Base-by-base conservation (phyloP, 495 filamentous ascomycete species). In the Aspergillus campestris region DNA sequence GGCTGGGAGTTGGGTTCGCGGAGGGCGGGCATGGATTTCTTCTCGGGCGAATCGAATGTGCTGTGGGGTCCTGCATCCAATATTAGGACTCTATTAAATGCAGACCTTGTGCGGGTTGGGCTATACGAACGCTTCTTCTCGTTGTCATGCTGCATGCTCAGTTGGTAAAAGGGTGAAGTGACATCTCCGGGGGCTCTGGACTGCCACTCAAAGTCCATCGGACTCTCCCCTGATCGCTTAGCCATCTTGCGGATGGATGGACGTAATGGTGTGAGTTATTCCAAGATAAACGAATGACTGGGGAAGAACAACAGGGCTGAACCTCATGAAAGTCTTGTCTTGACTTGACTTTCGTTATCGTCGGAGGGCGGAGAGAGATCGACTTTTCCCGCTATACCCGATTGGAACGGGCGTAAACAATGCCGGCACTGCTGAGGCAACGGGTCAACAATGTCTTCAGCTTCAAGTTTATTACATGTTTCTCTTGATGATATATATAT, bases 181-280 rank as follows among this genome's bases (percentile, higher is more conserved):
- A 62, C 59, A 55, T 82, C 77, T 7, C 72, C 66, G 11, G 81
- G 79, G 6, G 71, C 75, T 13, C 65, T 62, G 14, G 69, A 73
- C 49, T 83, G 70, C 72, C 71, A 85, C 61, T 82, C 73, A 56
- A 77, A 84, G 61, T 85, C 81, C 81, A 85, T 85, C 6, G 80
- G 81, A 69, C 70, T 77, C 47, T 80, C 78, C 51, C 71, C 67
- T 3, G 72, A 67, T 34, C 75, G 63, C 42, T 56, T 62, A 14
- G 67, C 62, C 63, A 68, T 74, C 40, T 12, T 62, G 40, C 6
- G 44, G 42, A 46, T 49, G 46, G 40, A 32, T 27, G 30, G 41
- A 46, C 34, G 42, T 24, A 4, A 24, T 24, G 18, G 18, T 24
- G 18, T 24, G 18, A 24, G 18, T 24, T 24, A 24, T 24, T 24